Conservation (phyloP, 805 yeast species). For the Candida boidinii region DNA sequence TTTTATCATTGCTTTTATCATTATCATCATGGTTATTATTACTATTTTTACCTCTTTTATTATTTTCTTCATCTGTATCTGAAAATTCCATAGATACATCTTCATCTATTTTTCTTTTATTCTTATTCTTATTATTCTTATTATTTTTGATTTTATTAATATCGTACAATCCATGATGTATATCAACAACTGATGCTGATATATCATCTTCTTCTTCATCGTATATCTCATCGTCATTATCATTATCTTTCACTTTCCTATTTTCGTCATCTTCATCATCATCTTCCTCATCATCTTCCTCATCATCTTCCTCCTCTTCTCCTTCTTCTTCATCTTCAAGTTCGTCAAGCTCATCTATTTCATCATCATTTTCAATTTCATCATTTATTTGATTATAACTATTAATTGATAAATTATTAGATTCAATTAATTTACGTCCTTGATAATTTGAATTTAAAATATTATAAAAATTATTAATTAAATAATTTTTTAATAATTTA, state of each 20-base stretch:
- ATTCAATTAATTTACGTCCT: slow-evolving; percentile 12
- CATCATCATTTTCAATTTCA: slow-evolving; percentile 1
- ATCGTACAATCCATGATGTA: too few relatives aligned
- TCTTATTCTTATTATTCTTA: too few relatives aligned
- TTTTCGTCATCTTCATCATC: slow-evolving; percentile 7
- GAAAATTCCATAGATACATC: too few relatives aligned
- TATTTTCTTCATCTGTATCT: too few relatives aligned
- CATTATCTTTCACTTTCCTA: neutral
- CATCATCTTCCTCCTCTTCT: slow-evolving; percentile 23
- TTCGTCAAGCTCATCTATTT: neutral
- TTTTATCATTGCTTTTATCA: neutral
- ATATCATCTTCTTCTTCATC: slow-evolving; percentile 2
- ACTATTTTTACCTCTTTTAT: too few relatives aligned
- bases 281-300: slow-evolving; percentile 12
- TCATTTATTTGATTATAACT: slow-evolving; percentile 1
- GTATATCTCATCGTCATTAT: neutral
- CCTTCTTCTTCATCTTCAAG: slow-evolving; percentile 2
- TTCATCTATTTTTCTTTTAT: too few relatives aligned
- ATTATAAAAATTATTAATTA: slow-evolving; percentile 10
- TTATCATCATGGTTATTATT: too few relatives aligned
- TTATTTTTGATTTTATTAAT: too few relatives aligned
- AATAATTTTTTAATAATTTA: slow-evolving; percentile 12
- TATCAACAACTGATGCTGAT: too few relatives aligned
- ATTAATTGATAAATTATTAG: neutral
- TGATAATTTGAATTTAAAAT: slow-evolving; percentile 10